Evolutionary conservation across 176 grass and related monocot species (phyloP), one percentile per base, ranked within the genome.

Genomic region (Phyllostachys edulis): DNA sequence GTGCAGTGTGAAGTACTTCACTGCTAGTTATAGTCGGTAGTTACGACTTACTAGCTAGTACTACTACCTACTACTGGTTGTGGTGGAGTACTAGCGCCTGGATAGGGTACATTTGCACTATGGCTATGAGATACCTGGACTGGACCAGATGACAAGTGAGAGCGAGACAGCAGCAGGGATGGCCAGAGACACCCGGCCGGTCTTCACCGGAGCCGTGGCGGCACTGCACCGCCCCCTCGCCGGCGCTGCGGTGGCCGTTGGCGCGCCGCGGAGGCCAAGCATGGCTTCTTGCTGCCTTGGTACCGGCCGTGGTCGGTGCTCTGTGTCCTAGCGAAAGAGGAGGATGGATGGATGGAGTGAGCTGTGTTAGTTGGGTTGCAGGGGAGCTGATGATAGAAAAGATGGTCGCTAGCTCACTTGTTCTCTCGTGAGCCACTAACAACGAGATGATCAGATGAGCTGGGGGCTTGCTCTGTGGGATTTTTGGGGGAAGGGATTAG

Each of bases 111-210:
- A 13, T 61, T 61, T 61, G n/a, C 57, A 13, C 51, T 13, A 64
- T 26, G 10, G 5, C 51, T 18, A 64, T 26, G 18, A 20, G 21
- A 44, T 91, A 94, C 89, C 92, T 92, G 92, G 89, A 50, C 36
- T 80, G 78, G 92, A 82, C 92, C 92, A 94, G 57, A 92, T 89
- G 73, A 83, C 72, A 5, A 94, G 84, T 2, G 89, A 92, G 79
- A 94, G 84, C 17, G 89, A 79, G 75, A 77, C 80, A 42, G 81
- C 92, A 2, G 90, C 57, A 0, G 92, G 89, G 13, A 94, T 15
- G 60, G 87, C 89, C 59, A 94, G 16, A 24, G 61, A 59, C 51
- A 65, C 18, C 27, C 80, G 59, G 1, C 67, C 57, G 49, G 59
- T 27, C 67, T 50, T 86, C 73, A 46, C 73, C 54, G 64, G n/a